Evolutionary conservation across 2,329 filamentous ascomycete genomes (phyloP).

Genomic region (Aureobasidium sp.): DNA sequence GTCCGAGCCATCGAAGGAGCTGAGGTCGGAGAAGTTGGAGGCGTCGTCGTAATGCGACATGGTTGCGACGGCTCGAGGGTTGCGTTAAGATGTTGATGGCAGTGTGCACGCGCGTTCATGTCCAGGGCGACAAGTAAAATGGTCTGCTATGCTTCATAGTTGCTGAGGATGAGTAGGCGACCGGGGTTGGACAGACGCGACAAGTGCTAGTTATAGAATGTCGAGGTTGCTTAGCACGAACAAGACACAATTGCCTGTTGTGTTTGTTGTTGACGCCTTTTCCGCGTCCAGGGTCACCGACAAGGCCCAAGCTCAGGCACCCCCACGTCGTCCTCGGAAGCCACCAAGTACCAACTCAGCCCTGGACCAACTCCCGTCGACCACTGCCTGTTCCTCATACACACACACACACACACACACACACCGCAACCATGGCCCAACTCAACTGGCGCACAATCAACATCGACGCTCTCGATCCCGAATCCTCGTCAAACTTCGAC

Average conservation of each 20-base stretch:
- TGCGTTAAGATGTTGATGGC: background rate
- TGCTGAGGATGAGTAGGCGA: background rate
- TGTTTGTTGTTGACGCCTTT: background rate
- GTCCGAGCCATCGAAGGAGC: slow-evolving; percentile 35
- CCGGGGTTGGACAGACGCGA: background rate
- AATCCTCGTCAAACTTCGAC: slow-evolving; percentile 88
- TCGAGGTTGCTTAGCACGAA: background rate
- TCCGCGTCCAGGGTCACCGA: background rate
- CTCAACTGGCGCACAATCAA: slow-evolving; percentile 80
- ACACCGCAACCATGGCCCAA: slow-evolving; percentile 31
- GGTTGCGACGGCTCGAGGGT: background rate
- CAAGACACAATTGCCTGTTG: too few species aligned
- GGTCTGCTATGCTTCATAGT: background rate
- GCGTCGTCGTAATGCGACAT: slow-evolving; percentile 17
- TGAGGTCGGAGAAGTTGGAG: slow-evolving; percentile 27
- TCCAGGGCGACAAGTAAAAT: background rate
- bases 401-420: background rate
- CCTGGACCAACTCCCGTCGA: too few species aligned
- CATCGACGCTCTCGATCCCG: slow-evolving; percentile 82
- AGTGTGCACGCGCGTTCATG: background rate
- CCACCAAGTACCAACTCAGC: background rate
- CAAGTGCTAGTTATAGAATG: background rate
- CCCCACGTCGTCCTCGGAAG: background rate
- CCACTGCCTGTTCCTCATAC: too few species aligned
- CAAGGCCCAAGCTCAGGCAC: background rate